phyloP scores from a whole-genome alignment of 2,329 filamentous ascomycete genomes.

The Fusarium napiforme region DNA sequence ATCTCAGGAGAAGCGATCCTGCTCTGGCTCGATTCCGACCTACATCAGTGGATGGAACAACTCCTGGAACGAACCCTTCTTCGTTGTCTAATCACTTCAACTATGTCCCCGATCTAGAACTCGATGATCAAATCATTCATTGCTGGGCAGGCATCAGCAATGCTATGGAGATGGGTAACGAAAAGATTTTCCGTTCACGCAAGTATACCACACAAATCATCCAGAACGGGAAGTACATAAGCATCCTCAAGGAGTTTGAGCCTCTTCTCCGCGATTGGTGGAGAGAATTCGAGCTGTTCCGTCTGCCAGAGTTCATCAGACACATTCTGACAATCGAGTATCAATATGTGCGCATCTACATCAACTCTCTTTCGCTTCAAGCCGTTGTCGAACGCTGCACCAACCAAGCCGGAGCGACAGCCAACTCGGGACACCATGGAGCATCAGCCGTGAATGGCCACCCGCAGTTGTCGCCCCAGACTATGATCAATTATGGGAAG shows the following conservation, averaged over 20 bases:
- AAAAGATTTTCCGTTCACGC: slow-evolving; percentile 86
- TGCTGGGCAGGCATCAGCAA: slow-evolving; percentile 96
- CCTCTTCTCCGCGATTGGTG: slow-evolving; percentile 83
- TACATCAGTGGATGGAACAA: slow-evolving; percentile 65
- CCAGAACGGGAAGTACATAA: slow-evolving; percentile 84
- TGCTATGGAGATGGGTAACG: slow-evolving; percentile 90
- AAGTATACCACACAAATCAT: slow-evolving; percentile 91
- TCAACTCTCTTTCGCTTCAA: slow-evolving; percentile 93
- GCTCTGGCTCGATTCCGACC: slow-evolving; percentile 64
- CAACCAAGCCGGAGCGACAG: slow-evolving; percentile 67
- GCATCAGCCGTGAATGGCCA: slow-evolving; percentile 46
- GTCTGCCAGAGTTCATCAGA: slow-evolving; percentile 71
- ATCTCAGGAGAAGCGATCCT: slow-evolving; percentile 67
- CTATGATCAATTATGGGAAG: slow-evolving; percentile 72
- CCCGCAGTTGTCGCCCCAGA: slow-evolving; percentile 66
- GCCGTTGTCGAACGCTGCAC: slow-evolving; percentile 94
- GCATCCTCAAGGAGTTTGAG: slow-evolving; percentile 82
- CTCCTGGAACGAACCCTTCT: slow-evolving; percentile 68
- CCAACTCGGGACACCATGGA: slow-evolving; percentile 50
- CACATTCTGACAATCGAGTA: slow-evolving; percentile 94
- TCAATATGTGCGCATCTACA: slow-evolving; percentile 92
- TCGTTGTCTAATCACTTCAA: slow-evolving; percentile 69
- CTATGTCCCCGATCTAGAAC: slow-evolving; percentile 73
- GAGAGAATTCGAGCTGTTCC: slow-evolving; percentile 82
- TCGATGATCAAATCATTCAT: slow-evolving; percentile 78